Evolutionary conservation across 2,329 filamentous ascomycete species (phyloP).

Genomic region (Camillea tinctor): DNA sequence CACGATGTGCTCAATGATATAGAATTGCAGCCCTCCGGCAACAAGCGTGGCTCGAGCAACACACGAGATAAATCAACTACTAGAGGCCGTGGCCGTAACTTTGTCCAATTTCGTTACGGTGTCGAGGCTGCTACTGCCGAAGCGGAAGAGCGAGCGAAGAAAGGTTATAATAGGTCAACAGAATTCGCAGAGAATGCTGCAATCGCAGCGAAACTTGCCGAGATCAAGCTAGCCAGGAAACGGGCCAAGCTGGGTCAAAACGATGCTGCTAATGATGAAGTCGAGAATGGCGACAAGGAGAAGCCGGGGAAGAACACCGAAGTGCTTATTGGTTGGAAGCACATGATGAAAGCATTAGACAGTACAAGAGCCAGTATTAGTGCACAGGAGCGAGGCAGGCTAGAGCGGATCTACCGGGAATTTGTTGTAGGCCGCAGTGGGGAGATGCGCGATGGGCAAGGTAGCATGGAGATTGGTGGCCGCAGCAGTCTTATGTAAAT

Average conservation of each 20-base stretch:
- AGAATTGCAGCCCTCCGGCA: slow-evolving; percentile 26
- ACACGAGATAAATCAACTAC: slow-evolving; percentile 32
- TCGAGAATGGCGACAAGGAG: slow-evolving; percentile 32
- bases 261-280: slow-evolving; percentile 24
- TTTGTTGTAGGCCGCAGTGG: slow-evolving; percentile 92
- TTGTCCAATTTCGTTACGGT: slow-evolving; percentile 84
- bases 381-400: slow-evolving; percentile 67
- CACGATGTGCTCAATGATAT: slow-evolving; percentile 81
- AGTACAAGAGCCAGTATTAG: slow-evolving; percentile 82
- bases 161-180: slow-evolving; percentile 50
- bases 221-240: slow-evolving; percentile 70
- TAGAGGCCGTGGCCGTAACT: slow-evolving; percentile 47
- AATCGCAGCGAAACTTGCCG: slow-evolving; percentile 78
- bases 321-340: slow-evolving; percentile 80
- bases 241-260: slow-evolving; percentile 54
- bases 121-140: slow-evolving; percentile 49
- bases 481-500: slow-evolving; percentile 88
- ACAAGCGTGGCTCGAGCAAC: slow-evolving; percentile 36
- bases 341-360: slow-evolving; percentile 74
- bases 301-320: slow-evolving; percentile 54
- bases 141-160: slow-evolving; percentile 36
- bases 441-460: slow-evolving; percentile 92
- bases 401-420: slow-evolving; percentile 83
- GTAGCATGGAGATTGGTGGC: slow-evolving; percentile 87
- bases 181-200: slow-evolving; percentile 72